These are phyloP conservation scores for Aspergillaceae sp. DNA, from an alignment of 2,329 filamentous ascomycete genomes.

Conservation along the genomic window DNA sequence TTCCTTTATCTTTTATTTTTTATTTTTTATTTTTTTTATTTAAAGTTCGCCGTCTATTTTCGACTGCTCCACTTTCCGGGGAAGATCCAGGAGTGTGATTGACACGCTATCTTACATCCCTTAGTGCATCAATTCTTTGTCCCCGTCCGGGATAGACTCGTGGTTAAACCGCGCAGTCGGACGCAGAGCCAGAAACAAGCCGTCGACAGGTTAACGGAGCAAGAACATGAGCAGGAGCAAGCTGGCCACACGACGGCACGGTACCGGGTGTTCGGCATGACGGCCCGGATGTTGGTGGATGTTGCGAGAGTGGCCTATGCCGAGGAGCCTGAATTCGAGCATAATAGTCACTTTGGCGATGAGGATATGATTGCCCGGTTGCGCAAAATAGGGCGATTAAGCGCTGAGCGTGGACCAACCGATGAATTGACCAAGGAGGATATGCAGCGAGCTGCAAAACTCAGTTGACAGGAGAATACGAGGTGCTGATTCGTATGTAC, in stretches of 20 bases:
- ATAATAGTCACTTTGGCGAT: conserved; percentile 56
- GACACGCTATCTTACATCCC: background rate
- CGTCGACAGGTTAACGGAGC: conserved; percentile 20
- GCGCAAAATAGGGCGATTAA: conserved; percentile 48
- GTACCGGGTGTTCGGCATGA: conserved; percentile 93
- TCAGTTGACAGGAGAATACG: conserved; percentile 17
- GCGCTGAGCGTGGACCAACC: conserved; percentile 41
- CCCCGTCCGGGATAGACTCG: conserved; percentile 62
- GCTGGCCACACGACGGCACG: conserved; percentile 41
- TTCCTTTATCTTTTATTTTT: conserved; percentile 1
- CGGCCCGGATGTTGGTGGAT: conserved; percentile 80
- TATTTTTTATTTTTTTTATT: background rate
- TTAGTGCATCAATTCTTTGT: conserved; percentile 87
- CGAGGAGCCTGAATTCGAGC: conserved; percentile 76
- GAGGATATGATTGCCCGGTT: conserved; percentile 56
- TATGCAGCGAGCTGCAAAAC: conserved; percentile 43
- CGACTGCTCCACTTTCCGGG: too few species aligned
- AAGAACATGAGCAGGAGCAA: conserved; percentile 39
- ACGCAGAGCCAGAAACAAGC: conserved; percentile 36
- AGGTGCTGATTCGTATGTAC: too few species aligned
- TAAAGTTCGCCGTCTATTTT: background rate
- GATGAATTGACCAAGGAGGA: conserved; percentile 47
- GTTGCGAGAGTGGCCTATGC: conserved; percentile 76
- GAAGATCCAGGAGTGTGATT: too few species aligned
- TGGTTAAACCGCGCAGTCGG: conserved; percentile 46